Percentiles rank a stretch among this genome's conserved stretches.
These are phyloP conservation scores for Rutstroemia sp. DNA, from an alignment of 2,329 filamentous ascomycete species.

Conservation along the genomic window DNA sequence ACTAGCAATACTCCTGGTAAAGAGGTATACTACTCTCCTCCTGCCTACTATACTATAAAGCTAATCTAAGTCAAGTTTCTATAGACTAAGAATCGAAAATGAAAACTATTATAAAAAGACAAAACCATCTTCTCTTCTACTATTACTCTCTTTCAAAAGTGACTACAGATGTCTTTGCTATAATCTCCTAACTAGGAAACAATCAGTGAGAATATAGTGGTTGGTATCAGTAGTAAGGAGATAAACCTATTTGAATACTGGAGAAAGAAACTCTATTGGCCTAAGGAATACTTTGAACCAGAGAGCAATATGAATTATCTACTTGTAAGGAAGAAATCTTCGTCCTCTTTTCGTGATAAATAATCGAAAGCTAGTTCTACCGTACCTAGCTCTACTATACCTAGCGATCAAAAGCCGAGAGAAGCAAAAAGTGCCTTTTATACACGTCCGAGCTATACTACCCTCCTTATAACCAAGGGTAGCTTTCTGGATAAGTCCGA, in stretches of 20 bases:
- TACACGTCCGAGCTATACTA: too few relatives aligned
- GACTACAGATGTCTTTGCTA: slow-evolving; percentile 6
- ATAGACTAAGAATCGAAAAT: slow-evolving; percentile 8
- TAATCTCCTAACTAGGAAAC: background rate
- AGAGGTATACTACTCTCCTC: slow-evolving; percentile 14
- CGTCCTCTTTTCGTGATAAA: slow-evolving; percentile 8
- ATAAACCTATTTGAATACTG: background rate
- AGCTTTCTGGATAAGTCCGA: too few relatives aligned
- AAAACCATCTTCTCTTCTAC: background rate
- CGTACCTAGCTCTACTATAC: too few relatives aligned
- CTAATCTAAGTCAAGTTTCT: slow-evolving; percentile 19
- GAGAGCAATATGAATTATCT: slow-evolving; percentile 18
- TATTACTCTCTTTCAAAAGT: slow-evolving; percentile 16
- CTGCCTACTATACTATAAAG: slow-evolving; percentile 14
- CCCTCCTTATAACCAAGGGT: too few relatives aligned
- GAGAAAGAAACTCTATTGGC: too few relatives aligned
- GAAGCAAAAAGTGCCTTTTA: too few relatives aligned
- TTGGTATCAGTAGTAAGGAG: background rate
- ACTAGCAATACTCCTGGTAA: slow-evolving; percentile 15
- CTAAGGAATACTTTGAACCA: background rate
- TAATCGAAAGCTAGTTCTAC: too few relatives aligned
- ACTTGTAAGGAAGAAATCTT: slow-evolving; percentile 28
- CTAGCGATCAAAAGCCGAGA: too few relatives aligned
- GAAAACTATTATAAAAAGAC: slow-evolving; percentile 2
- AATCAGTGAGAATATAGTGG: background rate